Percentiles rank a stretch among this genome's conserved stretches.
phyloP scores from a whole-genome alignment of 208 protist species.

The Acanthamoeba sp. region DNA sequence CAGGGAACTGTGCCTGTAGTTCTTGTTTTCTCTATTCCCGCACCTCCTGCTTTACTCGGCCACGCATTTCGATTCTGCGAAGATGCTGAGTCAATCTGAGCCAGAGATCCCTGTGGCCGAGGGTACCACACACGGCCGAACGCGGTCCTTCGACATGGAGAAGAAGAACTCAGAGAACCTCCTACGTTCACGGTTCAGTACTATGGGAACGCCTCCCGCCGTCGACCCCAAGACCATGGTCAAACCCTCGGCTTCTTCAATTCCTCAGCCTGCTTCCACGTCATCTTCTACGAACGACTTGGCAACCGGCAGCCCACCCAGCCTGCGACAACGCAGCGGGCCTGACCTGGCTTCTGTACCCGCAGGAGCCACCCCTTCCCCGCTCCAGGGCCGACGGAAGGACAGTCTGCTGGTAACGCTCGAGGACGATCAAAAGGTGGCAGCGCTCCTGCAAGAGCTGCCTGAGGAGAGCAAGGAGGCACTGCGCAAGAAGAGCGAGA shows the following conservation, averaged over 20 bases:
- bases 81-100: background rate
- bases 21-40: background rate
- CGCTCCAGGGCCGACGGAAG: background rate
- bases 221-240: background rate
- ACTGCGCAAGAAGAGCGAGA: slow-evolving; percentile 62
- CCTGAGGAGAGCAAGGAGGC: slow-evolving; percentile 54
- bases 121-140: background rate
- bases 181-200: background rate
- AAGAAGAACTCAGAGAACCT: background rate
- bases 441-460: slow-evolving; percentile 48
- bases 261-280: background rate
- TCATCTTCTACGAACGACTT: background rate
- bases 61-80: too few relatives aligned
- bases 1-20: too few relatives aligned
- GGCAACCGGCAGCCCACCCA: background rate
- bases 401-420: background rate
- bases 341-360: background rate
- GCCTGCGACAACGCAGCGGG: background rate
- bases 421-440: slow-evolving; percentile 37
- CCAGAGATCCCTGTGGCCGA: background rate
- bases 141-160: background rate
- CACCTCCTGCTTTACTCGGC: too few relatives aligned
- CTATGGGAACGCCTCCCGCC: background rate
- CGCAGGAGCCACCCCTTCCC: background rate
- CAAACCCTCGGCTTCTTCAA: background rate